Conservation (phyloP, 345 rosid genomes). For the Arabidopsis thaliana region DNA sequence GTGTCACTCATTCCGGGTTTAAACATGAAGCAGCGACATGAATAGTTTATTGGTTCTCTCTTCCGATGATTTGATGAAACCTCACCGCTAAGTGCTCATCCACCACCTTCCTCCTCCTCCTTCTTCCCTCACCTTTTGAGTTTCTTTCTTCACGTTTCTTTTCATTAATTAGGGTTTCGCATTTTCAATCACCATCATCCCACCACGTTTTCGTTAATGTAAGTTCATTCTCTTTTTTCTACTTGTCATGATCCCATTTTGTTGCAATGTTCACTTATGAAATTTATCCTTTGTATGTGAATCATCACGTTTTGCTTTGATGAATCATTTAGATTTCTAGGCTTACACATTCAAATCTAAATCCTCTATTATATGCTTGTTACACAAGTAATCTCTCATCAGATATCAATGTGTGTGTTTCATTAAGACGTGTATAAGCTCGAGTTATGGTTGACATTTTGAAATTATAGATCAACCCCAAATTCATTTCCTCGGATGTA, state of each 20-base stretch:
- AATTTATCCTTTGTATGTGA: background rate
- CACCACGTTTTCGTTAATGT: slow-evolving; percentile 10
- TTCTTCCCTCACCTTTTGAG: slow-evolving; percentile 12
- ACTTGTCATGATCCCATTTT: slow-evolving; percentile 26
- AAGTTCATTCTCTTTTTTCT: slow-evolving; percentile 20
- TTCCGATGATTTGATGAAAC: slow-evolving; percentile 22
- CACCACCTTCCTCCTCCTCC: slow-evolving; percentile 19
- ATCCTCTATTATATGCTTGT: slow-evolving; percentile 25
- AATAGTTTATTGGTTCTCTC: slow-evolving; percentile 33
- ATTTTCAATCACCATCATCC: background rate
- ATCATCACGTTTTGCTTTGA: slow-evolving; percentile 4
- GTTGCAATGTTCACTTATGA: background rate
- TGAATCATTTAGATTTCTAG: background rate
- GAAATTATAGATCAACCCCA: slow-evolving; percentile 26
- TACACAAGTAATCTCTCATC: slow-evolving; percentile 21
- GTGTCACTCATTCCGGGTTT: slow-evolving; percentile 17
- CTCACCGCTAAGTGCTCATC: slow-evolving; percentile 42
- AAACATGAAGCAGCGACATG: slow-evolving; percentile 31
- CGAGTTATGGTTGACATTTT: background rate
- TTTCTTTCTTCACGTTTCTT: background rate
- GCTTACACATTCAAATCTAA: slow-evolving; percentile 5
- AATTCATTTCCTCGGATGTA: background rate
- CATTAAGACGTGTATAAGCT: background rate
- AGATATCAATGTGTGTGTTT: background rate
- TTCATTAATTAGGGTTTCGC: slow-evolving; percentile 9